Evolutionary conservation across 306 rosid species (phyloP), one percentile per base, ranked within the genome.

Genomic region (Casuarina glauca): DNA sequence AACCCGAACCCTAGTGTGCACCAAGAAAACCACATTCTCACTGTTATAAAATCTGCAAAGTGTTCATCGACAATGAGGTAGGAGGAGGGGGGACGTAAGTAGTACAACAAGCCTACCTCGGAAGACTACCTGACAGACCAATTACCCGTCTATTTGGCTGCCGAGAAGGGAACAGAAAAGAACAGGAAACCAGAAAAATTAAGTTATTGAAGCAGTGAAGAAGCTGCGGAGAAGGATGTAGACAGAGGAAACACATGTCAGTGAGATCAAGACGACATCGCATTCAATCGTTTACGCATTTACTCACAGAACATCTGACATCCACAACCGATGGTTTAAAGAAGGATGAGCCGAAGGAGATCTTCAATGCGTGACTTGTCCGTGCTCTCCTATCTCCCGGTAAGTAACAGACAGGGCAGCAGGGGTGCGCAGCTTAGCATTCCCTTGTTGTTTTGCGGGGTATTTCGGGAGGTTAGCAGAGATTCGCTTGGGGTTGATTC

Each of bases 111-210:
- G 50, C 70, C 46, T 42, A 15, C 70, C 70, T 9, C 11, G 6
- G 67, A 79, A 6, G 13, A 35, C 11, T 36, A 41, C 73, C 13
- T 53, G 35, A 11, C 3, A 5, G 69, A 61, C 70, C 48, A 50
- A 68, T 58, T 42, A 20, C 62, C 77, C 19, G n/a, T 48, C 10
- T 52, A 79, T 73, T 80, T 80, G 85, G 80, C 53, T 20, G 19
- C 72, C 72, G 75, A 80, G 80, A 84, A 84, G 73, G 76, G 48
- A 5, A 72, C 77, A 81, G 76, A 80, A 64, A 68, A 74, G 32
- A 63, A 41, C 54, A 58, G 69, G 41, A 68, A 45, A 46, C 43
- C 13, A 57, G 66, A 41, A 63, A 62, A 46, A 58, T 3, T 1
- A 1, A 32, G 35, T 46, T 15, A 12, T 17, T 9, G 70, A 41